Base-by-base conservation (phyloP, 225 moss, liverwort and hornwort genomes). In the Pseudisothecium myosuroides region DNA sequence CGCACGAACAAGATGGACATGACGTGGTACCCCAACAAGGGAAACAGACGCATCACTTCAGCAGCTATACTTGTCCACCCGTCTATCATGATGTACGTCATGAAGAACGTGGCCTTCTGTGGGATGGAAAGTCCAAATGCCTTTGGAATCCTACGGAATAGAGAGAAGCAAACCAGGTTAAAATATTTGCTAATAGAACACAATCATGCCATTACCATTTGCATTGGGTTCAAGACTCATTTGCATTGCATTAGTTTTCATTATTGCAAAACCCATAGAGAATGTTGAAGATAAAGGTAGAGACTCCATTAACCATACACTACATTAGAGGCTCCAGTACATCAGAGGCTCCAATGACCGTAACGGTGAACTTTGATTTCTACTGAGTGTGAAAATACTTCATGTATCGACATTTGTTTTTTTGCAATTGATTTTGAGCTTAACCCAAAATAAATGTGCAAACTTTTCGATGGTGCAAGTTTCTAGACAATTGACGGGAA, bases 41-140 rank as follows among this genome's bases (percentile, higher is more conserved):
- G 96, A 64, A 89, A 69, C 16, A 92, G 73, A 39, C 99, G 94
- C 76, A 99, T 86, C 22, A 99, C 90, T 81, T 95, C 95, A 27
- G 93, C 88, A 65, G 99, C 97, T 75, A 91, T 90, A 59, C 93
- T 91, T 52, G 96, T 92, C 99, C 99, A 99, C 36, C 99, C 97
- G 84, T 94, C 94, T 2, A 96, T 4, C 96, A 99, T 92, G 68
- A 96, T 94, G 85, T 90, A 99, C 11, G 95, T 92, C 90, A 99
- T 99, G 75, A 99, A 99, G 80, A 99, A 99, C 24, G 94, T 93
- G 43, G 97, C 93, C 88, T 96, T 96, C 88, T 68, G 69, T 17
- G 99, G 96, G 41, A 99, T 95, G 29, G 79, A 55, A 37, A 90
- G 67, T 58, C 96, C 99, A 64, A 99, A 95, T 34, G 90, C 91